Conservation (phyloP, 169 alveolate species). For the Cryptosporidium xiaoi region DNA sequence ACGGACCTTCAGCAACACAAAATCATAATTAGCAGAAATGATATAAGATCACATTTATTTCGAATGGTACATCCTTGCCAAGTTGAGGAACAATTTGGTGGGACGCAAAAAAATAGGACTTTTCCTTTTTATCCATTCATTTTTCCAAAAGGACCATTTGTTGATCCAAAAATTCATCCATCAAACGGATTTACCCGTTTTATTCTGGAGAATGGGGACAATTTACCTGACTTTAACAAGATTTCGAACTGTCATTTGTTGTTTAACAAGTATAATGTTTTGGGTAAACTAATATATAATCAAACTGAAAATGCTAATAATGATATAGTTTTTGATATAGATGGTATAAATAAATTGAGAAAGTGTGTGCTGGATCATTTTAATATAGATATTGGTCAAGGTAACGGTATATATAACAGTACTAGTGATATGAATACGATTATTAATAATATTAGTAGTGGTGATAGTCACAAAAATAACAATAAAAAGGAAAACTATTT, state of each 20-base stretch:
- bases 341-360: conserved; percentile 5
- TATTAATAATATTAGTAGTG: neutral
- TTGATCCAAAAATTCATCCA: conserved; percentile 63
- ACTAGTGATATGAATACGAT: neutral
- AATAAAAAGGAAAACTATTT: neutral
- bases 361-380: neutral
- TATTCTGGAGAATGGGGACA: neutral
- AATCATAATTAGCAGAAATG: conserved; percentile 75
- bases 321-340: conserved; percentile 20
- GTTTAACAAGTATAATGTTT: conserved; percentile 30
- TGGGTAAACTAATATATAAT: conserved; percentile 14
- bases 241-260: conserved; percentile 41
- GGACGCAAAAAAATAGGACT: conserved; percentile 75
- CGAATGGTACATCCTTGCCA: conserved; percentile 76
- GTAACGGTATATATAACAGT: neutral
- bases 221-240: conserved; percentile 6
- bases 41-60: conserved; percentile 60
- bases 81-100: conserved; percentile 81
- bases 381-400: conserved; percentile 7
- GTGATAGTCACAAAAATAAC: neutral
- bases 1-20: conserved; percentile 83
- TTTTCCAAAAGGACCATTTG: conserved; percentile 78
- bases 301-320: neutral
- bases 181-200: conserved; percentile 51
- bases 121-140: conserved; percentile 78